Base-by-base conservation (phyloP, 2,329 filamentous ascomycete species). In the Intubia oerlemansii region DNA sequence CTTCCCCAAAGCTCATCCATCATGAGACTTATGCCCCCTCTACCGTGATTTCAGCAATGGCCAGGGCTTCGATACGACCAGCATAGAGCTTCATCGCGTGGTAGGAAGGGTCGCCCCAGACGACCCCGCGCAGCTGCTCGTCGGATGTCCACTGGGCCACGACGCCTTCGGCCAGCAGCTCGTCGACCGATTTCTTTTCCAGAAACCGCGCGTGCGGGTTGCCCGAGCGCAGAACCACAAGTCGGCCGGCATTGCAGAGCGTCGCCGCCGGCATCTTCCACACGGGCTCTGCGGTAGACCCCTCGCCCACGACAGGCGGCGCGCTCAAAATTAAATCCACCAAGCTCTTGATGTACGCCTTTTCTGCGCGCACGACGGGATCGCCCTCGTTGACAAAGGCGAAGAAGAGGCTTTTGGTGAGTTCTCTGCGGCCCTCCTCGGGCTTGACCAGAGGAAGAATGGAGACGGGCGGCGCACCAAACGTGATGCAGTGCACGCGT, bases 321-420 rank as follows among this genome's bases (percentile, higher is more conserved):
- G 77, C 66, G 0, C 62, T 58, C 1, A 68, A 62, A 32, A 80
- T 74, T 0, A 90, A 55, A 34, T 77, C 70, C 1, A 88, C 49
- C 8, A 90, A 54, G 19, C 67, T 77, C 36, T 62, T 64, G 11
- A 90, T 57, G 40, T 90, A 85, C 0, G 66, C 61, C 47, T 69
- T 76, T 43, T 90, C 80, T 0, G 79, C 79, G 17, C 81, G 55
- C 0, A 66, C 60, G 0, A 91, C 76, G 0, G 78, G 79, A 38
- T 91, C 82, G 4, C 81, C 81, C 46, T 91, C 80, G 42, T 91
- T 92, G 41, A 84, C 57, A 43, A 91, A 81, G 24, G 64, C 67
- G 29, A 80, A 60, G 44, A 91, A 91, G 5, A 85, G 45, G 32
- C 69, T 81, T 43, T 77, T 81, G 17, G 57, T 48, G 14, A 64